Conservation (phyloP, 2,329 filamentous ascomycete species). For the Trichoderma semiorbis region DNA sequence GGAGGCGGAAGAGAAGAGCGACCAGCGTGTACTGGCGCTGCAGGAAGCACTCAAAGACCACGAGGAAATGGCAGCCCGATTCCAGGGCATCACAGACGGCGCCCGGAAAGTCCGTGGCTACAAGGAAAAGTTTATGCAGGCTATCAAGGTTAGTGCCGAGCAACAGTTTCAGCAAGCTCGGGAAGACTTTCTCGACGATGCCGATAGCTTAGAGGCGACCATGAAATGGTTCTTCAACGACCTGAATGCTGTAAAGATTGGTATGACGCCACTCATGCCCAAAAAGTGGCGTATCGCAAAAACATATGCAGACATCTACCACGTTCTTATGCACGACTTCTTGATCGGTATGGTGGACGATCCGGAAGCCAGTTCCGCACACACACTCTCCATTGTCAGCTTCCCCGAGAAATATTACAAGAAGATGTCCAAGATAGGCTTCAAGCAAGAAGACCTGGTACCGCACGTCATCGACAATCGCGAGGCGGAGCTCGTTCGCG, state of each 20-base stretch:
- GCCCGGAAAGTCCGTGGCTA: slow-evolving; percentile 91
- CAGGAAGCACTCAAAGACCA: slow-evolving; percentile 95
- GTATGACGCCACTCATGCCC: slow-evolving; percentile 88
- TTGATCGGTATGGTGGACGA: slow-evolving; percentile 80
- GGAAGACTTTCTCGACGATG: slow-evolving; percentile 77
- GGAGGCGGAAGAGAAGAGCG: slow-evolving; percentile 93
- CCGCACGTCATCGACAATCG: slow-evolving; percentile 89
- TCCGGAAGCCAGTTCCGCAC: slow-evolving; percentile 75
- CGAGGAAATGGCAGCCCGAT: slow-evolving; percentile 86
- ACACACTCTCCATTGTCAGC: slow-evolving; percentile 87
- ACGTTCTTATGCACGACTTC: slow-evolving; percentile 93
- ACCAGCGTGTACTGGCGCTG: slow-evolving; percentile 83
- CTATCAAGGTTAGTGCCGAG: slow-evolving; percentile 70
- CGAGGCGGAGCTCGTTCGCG: slow-evolving; percentile 83
- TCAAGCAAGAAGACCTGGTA: slow-evolving; percentile 68
- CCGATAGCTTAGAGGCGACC: slow-evolving; percentile 77
- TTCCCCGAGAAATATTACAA: slow-evolving; percentile 96
- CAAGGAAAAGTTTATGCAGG: slow-evolving; percentile 89
- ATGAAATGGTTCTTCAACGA: slow-evolving; percentile 98
- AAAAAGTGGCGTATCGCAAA: slow-evolving; percentile 95
- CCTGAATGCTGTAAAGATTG: slow-evolving; percentile 87
- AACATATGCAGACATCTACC: slow-evolving; percentile 87
- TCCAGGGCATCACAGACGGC: slow-evolving; percentile 92
- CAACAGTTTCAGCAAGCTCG: slow-evolving; percentile 70
- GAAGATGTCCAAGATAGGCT: slow-evolving; percentile 90